Evolutionary conservation across 1,284 basidiomycete genomes (phyloP).

Genomic region (Schizopora paradoxa): DNA sequence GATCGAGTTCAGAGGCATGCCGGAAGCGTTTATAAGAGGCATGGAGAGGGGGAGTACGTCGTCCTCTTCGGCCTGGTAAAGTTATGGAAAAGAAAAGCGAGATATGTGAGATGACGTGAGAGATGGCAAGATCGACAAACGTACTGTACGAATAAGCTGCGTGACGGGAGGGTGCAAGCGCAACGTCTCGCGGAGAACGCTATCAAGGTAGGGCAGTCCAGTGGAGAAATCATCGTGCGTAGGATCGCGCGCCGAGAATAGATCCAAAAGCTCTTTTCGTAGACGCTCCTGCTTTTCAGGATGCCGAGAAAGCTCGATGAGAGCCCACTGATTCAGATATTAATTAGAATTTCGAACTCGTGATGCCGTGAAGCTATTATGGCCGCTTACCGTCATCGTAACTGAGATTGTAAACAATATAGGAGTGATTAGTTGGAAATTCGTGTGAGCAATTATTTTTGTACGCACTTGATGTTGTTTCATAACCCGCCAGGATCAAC

Average conservation of each 20-base stretch:
- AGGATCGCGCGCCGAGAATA: constrained; percentile 18
- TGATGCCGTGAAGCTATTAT: constrained; percentile 30
- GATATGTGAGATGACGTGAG: background rate
- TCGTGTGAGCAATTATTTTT: background rate
- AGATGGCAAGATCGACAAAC: background rate
- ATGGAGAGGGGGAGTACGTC: constrained; percentile 13
- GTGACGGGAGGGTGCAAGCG: background rate
- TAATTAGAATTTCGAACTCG: too few species aligned
- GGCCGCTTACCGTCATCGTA: background rate
- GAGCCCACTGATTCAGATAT: too few species aligned
- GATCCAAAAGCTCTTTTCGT: constrained; percentile 21
- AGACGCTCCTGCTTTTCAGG: constrained; percentile 24
- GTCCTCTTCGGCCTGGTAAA: constrained; percentile 10
- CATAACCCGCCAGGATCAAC: constrained; percentile 37
- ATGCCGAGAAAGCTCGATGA: constrained; percentile 23
- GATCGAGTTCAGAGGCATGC: constrained; percentile 4
- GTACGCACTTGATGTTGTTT: constrained; percentile 37
- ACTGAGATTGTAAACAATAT: constrained; percentile 17
- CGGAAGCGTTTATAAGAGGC: constrained; percentile 7
- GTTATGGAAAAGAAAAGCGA: background rate
- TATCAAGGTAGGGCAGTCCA: constrained; percentile 27
- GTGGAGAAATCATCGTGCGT: constrained; percentile 26
- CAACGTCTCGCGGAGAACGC: constrained; percentile 25
- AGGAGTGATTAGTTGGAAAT: background rate
- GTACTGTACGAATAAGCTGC: background rate